phyloP scores from a whole-genome alignment of 23 red algal species.

The Gracilaria caudata region DNA sequence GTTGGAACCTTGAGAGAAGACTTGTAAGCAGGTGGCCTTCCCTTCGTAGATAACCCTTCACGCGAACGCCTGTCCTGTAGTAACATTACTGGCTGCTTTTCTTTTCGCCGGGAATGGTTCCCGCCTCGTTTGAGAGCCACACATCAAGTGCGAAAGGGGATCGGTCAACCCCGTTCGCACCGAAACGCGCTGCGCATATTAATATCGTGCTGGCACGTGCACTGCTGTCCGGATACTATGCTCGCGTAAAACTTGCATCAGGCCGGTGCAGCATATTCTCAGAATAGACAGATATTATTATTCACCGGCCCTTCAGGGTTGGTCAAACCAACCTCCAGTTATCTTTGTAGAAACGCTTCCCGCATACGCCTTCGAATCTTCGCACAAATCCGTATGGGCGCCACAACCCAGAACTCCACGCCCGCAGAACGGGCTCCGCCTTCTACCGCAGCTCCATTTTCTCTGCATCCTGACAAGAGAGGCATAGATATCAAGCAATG shows the following conservation, averaged over 20 bases:
- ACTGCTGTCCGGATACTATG: neutral
- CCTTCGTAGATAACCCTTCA: neutral
- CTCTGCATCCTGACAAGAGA: slow-evolving; percentile 10
- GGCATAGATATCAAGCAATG: slow-evolving; percentile 66
- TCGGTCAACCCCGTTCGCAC: neutral
- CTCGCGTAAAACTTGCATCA: neutral
- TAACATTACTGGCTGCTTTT: too few relatives aligned
- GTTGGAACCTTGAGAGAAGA: too few relatives aligned
- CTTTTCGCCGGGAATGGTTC: neutral
- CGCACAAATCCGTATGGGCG: neutral
- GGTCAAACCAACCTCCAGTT: neutral
- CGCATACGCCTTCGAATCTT: neutral
- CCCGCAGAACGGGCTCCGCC: neutral
- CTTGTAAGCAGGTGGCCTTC: too few relatives aligned
- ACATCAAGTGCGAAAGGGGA: too few relatives aligned
- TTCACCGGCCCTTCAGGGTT: neutral
- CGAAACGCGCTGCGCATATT: neutral
- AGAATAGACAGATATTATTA: slow-evolving; percentile 5
- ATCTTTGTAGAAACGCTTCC: neutral
- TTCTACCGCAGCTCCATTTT: neutral
- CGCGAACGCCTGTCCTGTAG: too few relatives aligned
- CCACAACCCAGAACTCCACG: neutral
- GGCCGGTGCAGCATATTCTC: neutral
- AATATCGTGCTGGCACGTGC: neutral
- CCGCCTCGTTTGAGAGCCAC: too few relatives aligned